These are phyloP conservation scores for Suillus occidentalis DNA, from an alignment of 768 basidiomycete genomes.

Conservation along the genomic window DNA sequence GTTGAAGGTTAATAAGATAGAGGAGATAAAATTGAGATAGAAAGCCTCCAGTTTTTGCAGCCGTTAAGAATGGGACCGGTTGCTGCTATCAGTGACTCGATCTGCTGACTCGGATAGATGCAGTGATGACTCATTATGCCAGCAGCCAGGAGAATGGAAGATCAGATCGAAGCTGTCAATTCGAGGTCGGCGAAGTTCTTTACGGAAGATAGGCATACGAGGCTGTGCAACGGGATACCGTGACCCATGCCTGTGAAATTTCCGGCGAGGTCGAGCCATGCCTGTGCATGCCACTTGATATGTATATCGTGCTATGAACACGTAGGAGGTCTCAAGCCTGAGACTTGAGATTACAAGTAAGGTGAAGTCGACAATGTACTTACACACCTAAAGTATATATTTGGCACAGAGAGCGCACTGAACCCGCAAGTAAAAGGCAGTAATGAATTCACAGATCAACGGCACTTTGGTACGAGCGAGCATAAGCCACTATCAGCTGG, in stretches of 20 bases:
- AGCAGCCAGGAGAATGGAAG: neutral
- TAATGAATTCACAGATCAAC: neutral
- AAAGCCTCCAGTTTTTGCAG: neutral
- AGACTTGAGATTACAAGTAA: neutral
- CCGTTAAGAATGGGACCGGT: neutral
- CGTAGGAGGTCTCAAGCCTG: neutral
- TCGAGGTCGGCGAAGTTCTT: neutral
- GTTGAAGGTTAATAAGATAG: neutral
- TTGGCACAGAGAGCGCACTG: neutral
- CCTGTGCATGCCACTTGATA: neutral
- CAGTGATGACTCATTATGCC: neutral
- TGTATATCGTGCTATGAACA: neutral
- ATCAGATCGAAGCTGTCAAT: neutral
- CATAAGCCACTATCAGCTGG: neutral
- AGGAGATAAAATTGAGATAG: neutral
- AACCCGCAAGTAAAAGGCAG: neutral
- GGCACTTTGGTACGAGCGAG: neutral
- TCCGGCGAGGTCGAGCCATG: neutral
- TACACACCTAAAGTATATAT: neutral
- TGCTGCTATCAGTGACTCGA: neutral
- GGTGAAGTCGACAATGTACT: neutral
- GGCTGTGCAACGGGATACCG: neutral
- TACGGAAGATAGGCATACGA: neutral
- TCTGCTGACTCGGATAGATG: neutral
- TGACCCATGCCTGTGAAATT: neutral